Evolutionary conservation across 805 yeast genomes (phyloP).

Genomic region (Phaffomyces thermotolerans): DNA sequence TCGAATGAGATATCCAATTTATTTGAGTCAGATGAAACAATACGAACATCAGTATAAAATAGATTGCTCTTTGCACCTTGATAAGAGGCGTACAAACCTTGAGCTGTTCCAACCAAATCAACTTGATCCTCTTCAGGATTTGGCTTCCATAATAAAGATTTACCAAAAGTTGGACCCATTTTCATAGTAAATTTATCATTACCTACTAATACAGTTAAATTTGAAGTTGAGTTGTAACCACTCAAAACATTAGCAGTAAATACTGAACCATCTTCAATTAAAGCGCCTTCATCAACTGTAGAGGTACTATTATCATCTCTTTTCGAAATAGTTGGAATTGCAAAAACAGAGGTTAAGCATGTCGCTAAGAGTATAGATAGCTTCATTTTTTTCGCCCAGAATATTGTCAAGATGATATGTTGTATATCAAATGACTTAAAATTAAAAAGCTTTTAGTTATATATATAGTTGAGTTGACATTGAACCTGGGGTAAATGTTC

Average conservation of each 20-base stretch:
- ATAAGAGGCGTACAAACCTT: constrained; percentile 2
- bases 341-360: background rate
- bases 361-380: too few species aligned
- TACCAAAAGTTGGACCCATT: constrained; percentile 1
- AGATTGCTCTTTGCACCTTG: background rate
- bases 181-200: constrained; percentile 2
- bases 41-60: background rate
- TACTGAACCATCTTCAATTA: background rate
- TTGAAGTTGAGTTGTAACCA: background rate
- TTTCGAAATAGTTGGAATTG: background rate
- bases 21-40: constrained; percentile 1
- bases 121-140: constrained; percentile 1
- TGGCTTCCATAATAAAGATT: background rate
- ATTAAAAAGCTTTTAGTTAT: too few species aligned
- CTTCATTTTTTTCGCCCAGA: too few species aligned
- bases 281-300: background rate
- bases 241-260: background rate
- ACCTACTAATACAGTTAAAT: constrained; percentile 1
- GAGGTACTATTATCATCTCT: background rate
- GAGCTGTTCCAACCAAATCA: constrained; percentile 1
- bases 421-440: too few species aligned
- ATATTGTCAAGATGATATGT: too few species aligned
- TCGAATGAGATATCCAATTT: constrained; percentile 4
- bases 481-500: too few species aligned
- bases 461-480: too few species aligned